These are phyloP conservation scores for Citrus inodora DNA, from an alignment of 345 rosid species.

Conservation along the genomic window DNA sequence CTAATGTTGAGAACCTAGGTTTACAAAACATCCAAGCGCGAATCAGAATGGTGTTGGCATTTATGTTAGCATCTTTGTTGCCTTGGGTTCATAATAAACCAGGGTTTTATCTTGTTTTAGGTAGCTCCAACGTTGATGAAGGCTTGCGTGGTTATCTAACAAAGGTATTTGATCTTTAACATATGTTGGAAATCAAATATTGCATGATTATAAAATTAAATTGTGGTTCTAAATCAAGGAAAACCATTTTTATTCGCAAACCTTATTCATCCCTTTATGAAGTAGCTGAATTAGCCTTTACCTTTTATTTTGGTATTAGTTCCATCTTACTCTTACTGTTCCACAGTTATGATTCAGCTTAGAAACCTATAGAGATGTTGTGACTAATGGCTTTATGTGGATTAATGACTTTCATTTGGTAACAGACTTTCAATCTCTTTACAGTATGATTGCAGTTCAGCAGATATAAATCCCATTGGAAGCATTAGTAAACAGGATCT, in stretches of 20 bases:
- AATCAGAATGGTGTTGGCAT: conserved; percentile 93
- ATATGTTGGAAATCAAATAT: not conserved
- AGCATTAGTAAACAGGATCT: conserved; percentile 90
- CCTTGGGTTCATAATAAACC: conserved; percentile 94
- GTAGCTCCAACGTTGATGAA: conserved; percentile 96
- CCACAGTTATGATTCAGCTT: not conserved
- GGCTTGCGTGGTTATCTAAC: conserved; percentile 92
- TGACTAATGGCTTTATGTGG: not conserved
- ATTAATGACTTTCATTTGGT: not conserved
- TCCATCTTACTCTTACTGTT: not conserved
- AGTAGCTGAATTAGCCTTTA: not conserved
- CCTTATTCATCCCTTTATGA: not conserved
- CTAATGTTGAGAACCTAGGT: conserved; percentile 79
- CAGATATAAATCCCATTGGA: conserved; percentile 96
- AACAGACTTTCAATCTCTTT: conserved; percentile 11
- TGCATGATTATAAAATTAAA: not conserved
- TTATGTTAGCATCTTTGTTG: conserved; percentile 85
- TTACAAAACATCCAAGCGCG: conserved; percentile 95
- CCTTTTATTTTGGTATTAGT: not conserved
- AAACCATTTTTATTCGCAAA: not conserved
- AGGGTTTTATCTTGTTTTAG: conserved; percentile 90
- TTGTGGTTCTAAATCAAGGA: not conserved
- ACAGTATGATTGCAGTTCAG: conserved; percentile 97
- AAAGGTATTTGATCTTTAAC: conserved; percentile 44
- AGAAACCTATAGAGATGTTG: not conserved